phyloP scores from a whole-genome alignment of 805 yeast species.

The Candida rishiriensis region DNA sequence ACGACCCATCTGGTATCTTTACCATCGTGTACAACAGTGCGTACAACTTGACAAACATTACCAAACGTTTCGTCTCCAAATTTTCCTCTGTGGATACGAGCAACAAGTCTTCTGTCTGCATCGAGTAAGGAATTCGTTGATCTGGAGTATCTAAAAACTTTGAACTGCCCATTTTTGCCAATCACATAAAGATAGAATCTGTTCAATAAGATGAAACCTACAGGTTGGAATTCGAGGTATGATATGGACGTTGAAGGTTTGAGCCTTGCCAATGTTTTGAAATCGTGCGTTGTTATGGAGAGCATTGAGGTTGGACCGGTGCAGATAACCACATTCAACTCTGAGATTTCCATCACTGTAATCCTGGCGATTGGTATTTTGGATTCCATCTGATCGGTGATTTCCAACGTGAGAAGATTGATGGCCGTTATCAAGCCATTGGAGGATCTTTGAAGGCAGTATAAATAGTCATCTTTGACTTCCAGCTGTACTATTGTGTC shows the following conservation, averaged over 20 bases:
- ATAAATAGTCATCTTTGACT: constrained; percentile 4
- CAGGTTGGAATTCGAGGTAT: constrained; percentile 22
- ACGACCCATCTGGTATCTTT: constrained; percentile 15
- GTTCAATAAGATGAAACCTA: constrained; percentile 16
- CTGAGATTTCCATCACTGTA: neutral
- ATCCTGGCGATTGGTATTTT: neutral
- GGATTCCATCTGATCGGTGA: constrained; percentile 1
- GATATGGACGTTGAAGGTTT: constrained; percentile 4
- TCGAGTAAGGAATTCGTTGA: constrained; percentile 1
- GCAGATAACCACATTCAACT: neutral
- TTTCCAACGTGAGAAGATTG: constrained; percentile 2
- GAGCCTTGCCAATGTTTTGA: neutral
- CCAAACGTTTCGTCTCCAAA: constrained; percentile 21
- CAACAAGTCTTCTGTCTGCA: constrained; percentile 10
- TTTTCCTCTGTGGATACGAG: constrained; percentile 3
- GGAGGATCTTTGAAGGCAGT: constrained; percentile 2
- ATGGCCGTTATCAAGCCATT: neutral
- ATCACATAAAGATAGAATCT: constrained; percentile 17
- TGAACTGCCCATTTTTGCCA: constrained; percentile 16
- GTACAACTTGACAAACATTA: constrained; percentile 11
- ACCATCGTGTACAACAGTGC: neutral
- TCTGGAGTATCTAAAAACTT: constrained; percentile 14
- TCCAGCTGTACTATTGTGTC: neutral
- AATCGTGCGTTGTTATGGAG: constrained; percentile 5
- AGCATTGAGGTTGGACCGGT: constrained; percentile 4